A percentile compares a stretch with the other conserved stretches of the same genome.
phyloP scores from a whole-genome alignment of 257 asterid genomes.

The Eucommia ulmoides region DNA sequence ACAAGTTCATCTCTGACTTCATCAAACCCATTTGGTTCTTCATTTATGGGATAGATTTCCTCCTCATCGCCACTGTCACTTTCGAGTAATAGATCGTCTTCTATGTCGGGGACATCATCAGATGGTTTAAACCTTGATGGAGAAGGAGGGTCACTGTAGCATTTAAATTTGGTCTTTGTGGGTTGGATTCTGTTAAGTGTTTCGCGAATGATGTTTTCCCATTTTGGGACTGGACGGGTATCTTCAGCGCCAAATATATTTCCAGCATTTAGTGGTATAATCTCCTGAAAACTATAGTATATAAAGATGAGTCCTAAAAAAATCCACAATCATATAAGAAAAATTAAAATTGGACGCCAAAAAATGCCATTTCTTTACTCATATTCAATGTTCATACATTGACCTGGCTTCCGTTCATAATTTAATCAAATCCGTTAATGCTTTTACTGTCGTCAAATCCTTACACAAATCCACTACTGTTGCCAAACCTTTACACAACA shows the following conservation, averaged over 20 bases:
- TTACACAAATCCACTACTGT: too few relatives aligned
- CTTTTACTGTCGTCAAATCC: too few relatives aligned
- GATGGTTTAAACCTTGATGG: constrained; percentile 76
- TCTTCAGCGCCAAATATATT: constrained; percentile 93
- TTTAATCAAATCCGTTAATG: too few relatives aligned
- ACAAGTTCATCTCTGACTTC: constrained; percentile 15
- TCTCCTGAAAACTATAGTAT: constrained; percentile 86
- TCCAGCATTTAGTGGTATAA: constrained; percentile 90
- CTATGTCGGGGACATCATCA: constrained; percentile 50
- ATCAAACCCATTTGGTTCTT: constrained; percentile 26
- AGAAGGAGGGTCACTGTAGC: constrained; percentile 79
- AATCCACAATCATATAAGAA: too few relatives aligned
- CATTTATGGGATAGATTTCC: constrained; percentile 55
- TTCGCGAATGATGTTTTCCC: constrained; percentile 89
- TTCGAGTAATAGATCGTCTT: constrained; percentile 50
- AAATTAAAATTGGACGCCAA: too few relatives aligned
- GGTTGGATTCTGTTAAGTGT: constrained; percentile 56
- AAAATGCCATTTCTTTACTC: too few relatives aligned
- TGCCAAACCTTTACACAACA: too few relatives aligned
- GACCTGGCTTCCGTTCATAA: too few relatives aligned
- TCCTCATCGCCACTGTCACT: constrained; percentile 78
- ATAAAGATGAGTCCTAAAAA: too few relatives aligned
- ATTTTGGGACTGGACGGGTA: constrained; percentile 63
- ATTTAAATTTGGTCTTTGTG: constrained; percentile 40
- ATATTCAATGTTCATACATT: too few relatives aligned